Evolutionary conservation across 345 rosid species (phyloP).

Genomic region (Syzygium oleosum): DNA sequence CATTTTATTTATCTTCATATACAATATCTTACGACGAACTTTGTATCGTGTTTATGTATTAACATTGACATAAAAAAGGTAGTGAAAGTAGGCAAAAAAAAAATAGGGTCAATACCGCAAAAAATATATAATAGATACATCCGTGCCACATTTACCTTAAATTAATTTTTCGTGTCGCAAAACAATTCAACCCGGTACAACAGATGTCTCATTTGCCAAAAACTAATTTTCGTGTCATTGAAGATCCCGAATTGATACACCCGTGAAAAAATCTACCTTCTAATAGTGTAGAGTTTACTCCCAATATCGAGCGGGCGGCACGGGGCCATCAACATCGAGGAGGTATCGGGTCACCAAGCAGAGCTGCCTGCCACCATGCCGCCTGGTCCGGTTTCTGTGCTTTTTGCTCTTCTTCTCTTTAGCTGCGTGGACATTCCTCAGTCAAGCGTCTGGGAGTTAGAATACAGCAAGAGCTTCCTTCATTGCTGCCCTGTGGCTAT

Average conservation of each 20-base stretch:
- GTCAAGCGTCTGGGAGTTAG: constrained; percentile 78
- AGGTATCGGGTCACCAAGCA: background rate
- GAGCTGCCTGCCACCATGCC: background rate
- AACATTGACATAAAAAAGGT: background rate
- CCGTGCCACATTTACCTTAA: accelerated
- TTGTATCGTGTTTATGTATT: background rate
- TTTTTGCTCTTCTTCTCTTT: constrained; percentile 42
- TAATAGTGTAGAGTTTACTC: accelerated
- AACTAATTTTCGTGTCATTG: background rate
- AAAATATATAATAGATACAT: accelerated
- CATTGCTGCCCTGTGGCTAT: constrained; percentile 56
- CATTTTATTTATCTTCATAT: background rate
- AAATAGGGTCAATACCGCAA: background rate
- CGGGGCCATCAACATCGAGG: accelerated
- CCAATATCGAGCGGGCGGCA: accelerated
- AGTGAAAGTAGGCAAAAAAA: too few relatives aligned
- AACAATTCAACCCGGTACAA: background rate
- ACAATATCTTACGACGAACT: background rate
- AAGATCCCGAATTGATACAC: accelerated
- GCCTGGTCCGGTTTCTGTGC: background rate
- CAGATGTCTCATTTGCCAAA: accelerated
- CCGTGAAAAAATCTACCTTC: accelerated
- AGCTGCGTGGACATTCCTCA: constrained; percentile 87
- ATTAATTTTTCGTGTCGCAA: accelerated
- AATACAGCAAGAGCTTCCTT: constrained; percentile 78